These are phyloP conservation scores for Arabidopsis thaliana DNA, from an alignment of 345 rosid species.

Conservation along the genomic window TAIR10.1 NC_003071.7:1042001-1042500, in stretches of 20 bases:
- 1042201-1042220: constrained; percentile 78
- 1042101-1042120: constrained; percentile 83
- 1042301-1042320: constrained; percentile 84
- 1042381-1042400: constrained; percentile 93
- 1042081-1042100: constrained; percentile 70
- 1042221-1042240: not conserved
- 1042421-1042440: constrained; percentile 79
- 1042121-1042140: constrained; percentile 73
- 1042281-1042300: not conserved
- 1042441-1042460: constrained; percentile 78
- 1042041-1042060: constrained; percentile 69
- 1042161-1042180: constrained; percentile 80
- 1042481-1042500: constrained; percentile 66
- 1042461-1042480: constrained; percentile 85
- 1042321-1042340: constrained; percentile 75
- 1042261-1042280: not conserved
- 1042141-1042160: constrained; percentile 96
- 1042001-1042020: constrained; percentile 82
- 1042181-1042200: constrained; percentile 61
- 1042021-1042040: constrained; percentile 61
- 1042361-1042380: constrained; percentile 64
- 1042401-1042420: constrained; percentile 71
- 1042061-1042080: constrained; percentile 39
- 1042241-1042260: not conserved
- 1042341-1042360: constrained; percentile 68